phyloP scores from a whole-genome alignment of 2,329 filamentous ascomycete genomes.

The Beauveria sp. region DNA sequence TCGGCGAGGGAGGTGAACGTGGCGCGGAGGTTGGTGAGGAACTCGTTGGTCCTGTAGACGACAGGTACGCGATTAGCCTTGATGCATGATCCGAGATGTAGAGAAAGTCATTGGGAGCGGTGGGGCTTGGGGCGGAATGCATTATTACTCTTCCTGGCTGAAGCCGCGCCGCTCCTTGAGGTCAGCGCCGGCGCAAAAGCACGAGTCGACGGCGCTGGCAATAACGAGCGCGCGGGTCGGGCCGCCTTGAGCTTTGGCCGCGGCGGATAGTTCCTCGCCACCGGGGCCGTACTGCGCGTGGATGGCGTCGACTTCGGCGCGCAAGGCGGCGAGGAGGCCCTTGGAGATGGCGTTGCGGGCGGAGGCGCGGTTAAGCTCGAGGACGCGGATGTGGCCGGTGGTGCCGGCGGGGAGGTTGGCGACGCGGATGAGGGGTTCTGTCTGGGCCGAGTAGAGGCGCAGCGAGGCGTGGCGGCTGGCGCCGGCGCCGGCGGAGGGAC shows the following conservation, averaged over 20 bases:
- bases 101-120: no score
- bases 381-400: slow-evolving; percentile 76
- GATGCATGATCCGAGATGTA: no score
- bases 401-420: slow-evolving; percentile 70
- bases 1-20: slow-evolving; percentile 67
- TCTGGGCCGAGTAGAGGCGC: slow-evolving; percentile 36
- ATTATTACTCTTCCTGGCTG: slow-evolving; percentile 61
- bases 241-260: slow-evolving; percentile 37
- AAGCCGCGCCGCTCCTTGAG: slow-evolving; percentile 80
- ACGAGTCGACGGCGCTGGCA: slow-evolving; percentile 74
- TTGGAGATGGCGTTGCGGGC: slow-evolving; percentile 88
- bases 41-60: slow-evolving; percentile 59
- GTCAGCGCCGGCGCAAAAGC: slow-evolving; percentile 92
- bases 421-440: slow-evolving; percentile 56
- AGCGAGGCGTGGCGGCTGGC: slow-evolving; percentile 11
- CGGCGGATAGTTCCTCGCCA: slow-evolving; percentile 45
- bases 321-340: slow-evolving; percentile 64
- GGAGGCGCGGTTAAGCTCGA: slow-evolving; percentile 76
- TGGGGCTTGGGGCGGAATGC: background rate
- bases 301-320: slow-evolving; percentile 64
- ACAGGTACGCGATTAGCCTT: background rate
- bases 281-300: slow-evolving; percentile 51
- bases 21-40: slow-evolving; percentile 66
- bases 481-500: slow-evolving; percentile 13
- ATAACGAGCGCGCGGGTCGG: slow-evolving; percentile 75